Evolutionary conservation across 306 rosid genomes (phyloP), one percentile per base, ranked within the genome.

Genomic region (Amphicarpaea edgeworthii): DNA sequence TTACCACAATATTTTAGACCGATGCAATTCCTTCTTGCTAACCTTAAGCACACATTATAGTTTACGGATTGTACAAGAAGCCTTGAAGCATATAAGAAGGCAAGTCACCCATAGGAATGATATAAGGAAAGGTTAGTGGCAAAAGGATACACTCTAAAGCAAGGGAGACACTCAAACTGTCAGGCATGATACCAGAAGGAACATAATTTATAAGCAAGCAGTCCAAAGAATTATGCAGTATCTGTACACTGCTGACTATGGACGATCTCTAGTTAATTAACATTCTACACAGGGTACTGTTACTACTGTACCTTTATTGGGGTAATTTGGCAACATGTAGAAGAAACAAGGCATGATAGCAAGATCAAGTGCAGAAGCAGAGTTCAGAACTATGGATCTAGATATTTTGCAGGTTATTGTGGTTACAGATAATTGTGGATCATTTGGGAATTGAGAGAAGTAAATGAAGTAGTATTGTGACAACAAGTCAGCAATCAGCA

Each of bases 171-270:
- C 3, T 40, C 10, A 40, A 9, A 9, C 46, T 42, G 15, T 16
- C 11, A 49, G 7, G 55, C 11, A 49, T 49, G 11, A n/a, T 49
- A 8, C 57, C 4, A 17, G 24, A 50, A 50, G 23, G 11, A 16
- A 7, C 54, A 9, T 40, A 12, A 42, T n/a, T 42, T 1, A 47
- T 15, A 47, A 15, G 19, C 51, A 47, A 47, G 54, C 21, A 47
- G 54, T 47, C 54, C 21, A 47, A 17, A 50, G 23, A 50, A 50
- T 50, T 50, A 50, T 50, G 23, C 57, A 50, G 57, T 50, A 50
- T 50, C 57, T 50, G 12, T n/a, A 50, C 3, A 50, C 21, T 17
- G 8, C 26, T 17, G 14, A 54, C 32, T 54, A 21, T 9, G 61
- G 32, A 54, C n/a, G 32, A 54, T 20, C 9, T 20, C 15, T 3